These are phyloP conservation scores for Syzygium aromaticum DNA, from an alignment of 345 rosid species.

Conservation along the genomic window DNA sequence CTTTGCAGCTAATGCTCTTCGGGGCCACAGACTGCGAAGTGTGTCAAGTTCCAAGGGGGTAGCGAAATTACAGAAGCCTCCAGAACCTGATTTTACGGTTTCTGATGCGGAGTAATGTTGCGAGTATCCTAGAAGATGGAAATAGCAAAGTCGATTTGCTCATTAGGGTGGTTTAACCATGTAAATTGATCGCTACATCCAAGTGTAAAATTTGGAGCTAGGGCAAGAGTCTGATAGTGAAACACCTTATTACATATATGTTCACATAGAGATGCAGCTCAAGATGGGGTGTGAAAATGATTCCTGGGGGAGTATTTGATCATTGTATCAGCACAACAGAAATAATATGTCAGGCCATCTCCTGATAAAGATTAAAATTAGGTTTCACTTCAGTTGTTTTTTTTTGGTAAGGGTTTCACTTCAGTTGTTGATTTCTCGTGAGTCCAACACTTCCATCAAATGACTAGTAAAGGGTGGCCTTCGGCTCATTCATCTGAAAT, in stretches of 20 bases:
- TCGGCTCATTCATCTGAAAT: neutral
- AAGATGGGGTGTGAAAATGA: neutral
- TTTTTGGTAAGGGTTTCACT: too few relatives aligned
- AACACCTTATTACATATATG: neutral
- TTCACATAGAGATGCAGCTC: neutral
- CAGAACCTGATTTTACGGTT: slow-evolving; percentile 62
- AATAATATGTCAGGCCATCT: neutral
- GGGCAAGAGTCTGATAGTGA: neutral
- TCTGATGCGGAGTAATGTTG: slow-evolving; percentile 3
- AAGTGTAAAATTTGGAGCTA: neutral
- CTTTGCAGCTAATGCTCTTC: slow-evolving; percentile 72
- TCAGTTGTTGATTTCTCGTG: neutral
- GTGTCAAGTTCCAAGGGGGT: slow-evolving; percentile 15
- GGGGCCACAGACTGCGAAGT: slow-evolving; percentile 24
- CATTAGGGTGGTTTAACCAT: neutral
- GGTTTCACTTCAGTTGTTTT: neutral
- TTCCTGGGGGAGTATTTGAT: neutral
- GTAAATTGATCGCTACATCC: neutral
- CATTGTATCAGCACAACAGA: neutral
- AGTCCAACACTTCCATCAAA: neutral
- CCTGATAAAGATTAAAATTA: neutral
- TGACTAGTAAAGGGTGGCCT: neutral
- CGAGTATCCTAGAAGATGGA: neutral
- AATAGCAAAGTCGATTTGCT: neutral
- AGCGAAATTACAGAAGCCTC: slow-evolving; percentile 57